Base-by-base conservation (phyloP, 2,329 filamentous ascomycete species). In the Didymella arachidicola region DNA sequence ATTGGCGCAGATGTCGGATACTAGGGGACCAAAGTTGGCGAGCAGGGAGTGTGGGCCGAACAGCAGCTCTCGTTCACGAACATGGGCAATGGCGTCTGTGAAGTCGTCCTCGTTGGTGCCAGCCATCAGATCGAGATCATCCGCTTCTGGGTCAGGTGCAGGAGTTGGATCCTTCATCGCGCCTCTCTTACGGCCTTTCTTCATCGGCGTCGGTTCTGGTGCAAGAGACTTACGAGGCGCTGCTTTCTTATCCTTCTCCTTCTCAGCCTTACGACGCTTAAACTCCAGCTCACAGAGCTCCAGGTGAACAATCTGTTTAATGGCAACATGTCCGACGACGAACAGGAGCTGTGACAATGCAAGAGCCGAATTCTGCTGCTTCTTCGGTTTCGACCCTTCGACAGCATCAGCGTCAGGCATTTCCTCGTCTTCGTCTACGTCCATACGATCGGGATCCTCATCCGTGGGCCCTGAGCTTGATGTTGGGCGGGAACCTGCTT, bases 241-340 rank as follows among this genome's bases (percentile, higher is more conserved):
- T 51, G 79, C 79, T 58, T 80, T 83, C 70, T 93, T 92, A 59
- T 95, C 92, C 70, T 93, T 92, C 59, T 95, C 92, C 68, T 93
- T 92, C 60, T 95, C 92, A 39, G 91, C 89, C 82, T 99, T 99
- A 65, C 94, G 87, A 53, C 94, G 90, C 82, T 99, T 99, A 79
- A 99, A 99, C 77, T 99, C 95, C 48, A 95, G 87, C 74, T 99
- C 95, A 75, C 93, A 97, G n/a, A 98, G 84, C 71, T 99, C 95
- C 11, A 99, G 86, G 75, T 99, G 95, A 0, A 99, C 96, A 68
- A 99, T 99, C 74, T 99, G 96, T 80, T 99, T 99, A 74, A 99
- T 95, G 14, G 95, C 95, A 46, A 98, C 91, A 72, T 99, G 95
- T 0, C 95, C 95, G 29, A 98, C 94, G 34, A 97, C 90, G 74